Evolutionary conservation across 139 green algal genomes (phyloP).

Genomic region (Zygnema circumcarinatum): DNA sequence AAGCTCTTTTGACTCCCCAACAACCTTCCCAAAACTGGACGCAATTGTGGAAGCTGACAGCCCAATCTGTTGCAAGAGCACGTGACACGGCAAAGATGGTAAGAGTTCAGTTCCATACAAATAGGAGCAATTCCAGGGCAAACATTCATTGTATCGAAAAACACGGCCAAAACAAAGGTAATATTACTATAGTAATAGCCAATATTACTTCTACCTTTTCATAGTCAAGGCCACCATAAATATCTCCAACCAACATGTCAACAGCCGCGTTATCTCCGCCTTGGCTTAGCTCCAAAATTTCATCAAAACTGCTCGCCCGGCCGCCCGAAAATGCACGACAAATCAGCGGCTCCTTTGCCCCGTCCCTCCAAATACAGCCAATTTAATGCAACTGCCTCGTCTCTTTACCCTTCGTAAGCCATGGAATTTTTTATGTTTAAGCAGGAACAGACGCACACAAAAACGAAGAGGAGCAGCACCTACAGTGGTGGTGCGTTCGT

Average conservation of each 20-base stretch:
- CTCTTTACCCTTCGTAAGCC: too few species aligned
- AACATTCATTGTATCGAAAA: background rate
- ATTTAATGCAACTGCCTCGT: too few species aligned
- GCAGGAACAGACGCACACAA: too few species aligned
- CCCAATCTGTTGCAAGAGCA: conserved; percentile 72
- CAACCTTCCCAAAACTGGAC: conserved; percentile 90
- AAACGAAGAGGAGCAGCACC: too few species aligned
- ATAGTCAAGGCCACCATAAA: conserved; percentile 97
- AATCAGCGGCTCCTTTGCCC: too few species aligned
- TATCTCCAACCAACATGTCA: conserved; percentile 99
- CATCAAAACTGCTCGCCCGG: conserved; percentile 82
- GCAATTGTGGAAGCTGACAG: conserved; percentile 94
- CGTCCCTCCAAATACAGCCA: too few species aligned
- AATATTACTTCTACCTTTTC: conserved; percentile 63
- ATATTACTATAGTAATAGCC: background rate
- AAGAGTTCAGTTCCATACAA: too few species aligned
- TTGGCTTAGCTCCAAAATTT: conserved; percentile 91
- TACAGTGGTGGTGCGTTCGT: too few species aligned
- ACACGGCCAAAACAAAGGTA: background rate
- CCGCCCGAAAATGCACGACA: background rate
- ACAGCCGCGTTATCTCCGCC: conserved; percentile 87
- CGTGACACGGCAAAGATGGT: too few species aligned
- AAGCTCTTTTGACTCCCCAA: conserved; percentile 78
- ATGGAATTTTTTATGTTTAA: too few species aligned
- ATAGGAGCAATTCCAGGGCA: background rate